These are phyloP conservation scores for Ceratobasidium sp. DNA, from an alignment of 1,284 basidiomycete species.

Conservation along the genomic window DNA sequence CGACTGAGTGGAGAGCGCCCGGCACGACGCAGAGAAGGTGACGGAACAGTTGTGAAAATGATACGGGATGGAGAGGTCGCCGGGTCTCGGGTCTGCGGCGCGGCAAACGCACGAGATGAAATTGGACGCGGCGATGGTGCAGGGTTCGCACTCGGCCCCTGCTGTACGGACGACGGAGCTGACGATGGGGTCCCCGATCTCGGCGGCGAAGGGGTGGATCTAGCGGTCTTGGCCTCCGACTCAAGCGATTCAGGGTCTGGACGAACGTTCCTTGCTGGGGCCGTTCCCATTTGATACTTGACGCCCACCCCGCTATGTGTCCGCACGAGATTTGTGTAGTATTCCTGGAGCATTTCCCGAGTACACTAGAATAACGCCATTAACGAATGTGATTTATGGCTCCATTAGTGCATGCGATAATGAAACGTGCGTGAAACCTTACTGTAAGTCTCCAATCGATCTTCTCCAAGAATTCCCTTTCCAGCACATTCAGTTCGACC, in stretches of 20 bases:
- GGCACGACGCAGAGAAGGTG: constrained; percentile 32
- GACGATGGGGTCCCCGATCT: constrained; percentile 36
- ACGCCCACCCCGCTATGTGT: constrained; percentile 68
- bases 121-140: neutral
- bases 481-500: constrained; percentile 88
- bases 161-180: constrained; percentile 21
- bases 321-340: constrained; percentile 84
- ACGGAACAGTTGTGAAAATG: constrained; percentile 14
- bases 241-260: constrained; percentile 30
- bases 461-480: constrained; percentile 88
- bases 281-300: constrained; percentile 55
- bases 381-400: too few species aligned
- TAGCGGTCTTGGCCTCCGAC: constrained; percentile 18
- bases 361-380: constrained; percentile 66
- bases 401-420: constrained; percentile 22
- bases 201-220: constrained; percentile 40
- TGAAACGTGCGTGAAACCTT: constrained; percentile 57
- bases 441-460: constrained; percentile 95
- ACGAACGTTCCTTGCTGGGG: constrained; percentile 30
- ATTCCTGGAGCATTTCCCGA: constrained; percentile 80
- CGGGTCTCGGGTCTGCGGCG: constrained; percentile 22
- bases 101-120: constrained; percentile 10
- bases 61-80: constrained; percentile 34
- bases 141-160: constrained; percentile 23
- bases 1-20: constrained; percentile 25